Evolutionary conservation across 1,139 yeast genomes (phyloP).

Genomic region (Yarrowia galli): DNA sequence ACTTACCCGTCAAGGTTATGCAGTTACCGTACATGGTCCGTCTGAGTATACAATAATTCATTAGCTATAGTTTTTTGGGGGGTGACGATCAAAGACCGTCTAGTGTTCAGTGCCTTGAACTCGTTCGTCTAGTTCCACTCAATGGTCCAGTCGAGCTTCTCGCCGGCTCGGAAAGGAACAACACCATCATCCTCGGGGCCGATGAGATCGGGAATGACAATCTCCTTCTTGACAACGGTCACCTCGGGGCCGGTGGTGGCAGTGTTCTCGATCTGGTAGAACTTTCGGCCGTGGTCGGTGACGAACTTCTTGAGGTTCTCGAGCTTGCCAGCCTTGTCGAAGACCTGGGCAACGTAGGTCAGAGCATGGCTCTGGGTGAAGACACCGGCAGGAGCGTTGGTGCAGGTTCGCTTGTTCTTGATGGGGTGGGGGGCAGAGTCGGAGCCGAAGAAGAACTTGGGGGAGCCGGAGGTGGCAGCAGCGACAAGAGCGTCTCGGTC

Average conservation of each 20-base stretch:
- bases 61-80: neutral
- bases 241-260: constrained; percentile 48
- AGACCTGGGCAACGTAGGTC: constrained; percentile 84
- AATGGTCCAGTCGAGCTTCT: constrained; percentile 72
- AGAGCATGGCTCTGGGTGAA: constrained; percentile 87
- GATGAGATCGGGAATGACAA: constrained; percentile 66
- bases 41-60: neutral
- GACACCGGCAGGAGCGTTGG: constrained; percentile 96
- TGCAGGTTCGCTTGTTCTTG: constrained; percentile 73
- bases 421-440: constrained; percentile 98
- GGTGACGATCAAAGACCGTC: neutral
- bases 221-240: constrained; percentile 54
- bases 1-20: neutral
- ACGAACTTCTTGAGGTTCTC: constrained; percentile 77
- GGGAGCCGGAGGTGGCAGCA: constrained; percentile 92
- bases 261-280: constrained; percentile 63
- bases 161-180: constrained; percentile 92
- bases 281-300: constrained; percentile 70
- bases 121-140: constrained; percentile 68
- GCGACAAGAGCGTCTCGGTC: constrained; percentile 80
- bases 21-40: neutral
- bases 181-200: constrained; percentile 61
- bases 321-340: constrained; percentile 69
- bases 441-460: constrained; percentile 94
- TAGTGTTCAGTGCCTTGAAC: no score